phyloP scores from a whole-genome alignment of 148 eudicot species.

The Camellia granthamiana region DNA sequence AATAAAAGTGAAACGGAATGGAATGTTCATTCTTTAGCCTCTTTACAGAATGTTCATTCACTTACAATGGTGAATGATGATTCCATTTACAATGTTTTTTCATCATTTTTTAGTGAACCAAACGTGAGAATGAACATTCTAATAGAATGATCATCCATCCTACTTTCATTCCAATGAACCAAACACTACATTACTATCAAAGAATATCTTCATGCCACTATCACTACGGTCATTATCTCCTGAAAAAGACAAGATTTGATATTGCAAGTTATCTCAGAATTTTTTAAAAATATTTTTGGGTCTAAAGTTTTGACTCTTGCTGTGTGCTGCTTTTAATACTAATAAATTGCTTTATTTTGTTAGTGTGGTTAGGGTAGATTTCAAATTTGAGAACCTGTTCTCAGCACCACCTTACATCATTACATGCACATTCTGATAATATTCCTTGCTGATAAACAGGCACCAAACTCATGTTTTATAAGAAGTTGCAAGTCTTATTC shows the following conservation, averaged over 20 bases:
- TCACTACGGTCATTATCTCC: neutral
- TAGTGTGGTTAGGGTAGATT: neutral
- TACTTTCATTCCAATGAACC: too few relatives aligned
- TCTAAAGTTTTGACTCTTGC: neutral
- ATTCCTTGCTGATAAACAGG: constrained; percentile 31
- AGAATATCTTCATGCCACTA: neutral
- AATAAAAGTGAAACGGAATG: too few relatives aligned
- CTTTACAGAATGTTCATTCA: too few relatives aligned
- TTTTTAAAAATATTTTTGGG: neutral
- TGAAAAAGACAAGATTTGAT: neutral
- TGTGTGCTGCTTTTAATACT: neutral
- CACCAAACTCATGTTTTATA: constrained; percentile 48
- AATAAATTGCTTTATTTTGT: neutral
- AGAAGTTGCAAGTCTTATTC: constrained; percentile 37
- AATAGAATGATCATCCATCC: too few relatives aligned
- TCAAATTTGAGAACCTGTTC: neutral
- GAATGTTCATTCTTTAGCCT: too few relatives aligned
- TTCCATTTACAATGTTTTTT: too few relatives aligned
- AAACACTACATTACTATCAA: neutral
- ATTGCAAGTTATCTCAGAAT: neutral
- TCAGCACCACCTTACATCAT: neutral
- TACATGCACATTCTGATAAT: neutral
- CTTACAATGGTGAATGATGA: too few relatives aligned
- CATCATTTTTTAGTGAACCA: too few relatives aligned
- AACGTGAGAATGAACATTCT: too few relatives aligned